Evolutionary conservation across 2,329 filamentous ascomycete species (phyloP).

Genomic region (Cercospora sesami): DNA sequence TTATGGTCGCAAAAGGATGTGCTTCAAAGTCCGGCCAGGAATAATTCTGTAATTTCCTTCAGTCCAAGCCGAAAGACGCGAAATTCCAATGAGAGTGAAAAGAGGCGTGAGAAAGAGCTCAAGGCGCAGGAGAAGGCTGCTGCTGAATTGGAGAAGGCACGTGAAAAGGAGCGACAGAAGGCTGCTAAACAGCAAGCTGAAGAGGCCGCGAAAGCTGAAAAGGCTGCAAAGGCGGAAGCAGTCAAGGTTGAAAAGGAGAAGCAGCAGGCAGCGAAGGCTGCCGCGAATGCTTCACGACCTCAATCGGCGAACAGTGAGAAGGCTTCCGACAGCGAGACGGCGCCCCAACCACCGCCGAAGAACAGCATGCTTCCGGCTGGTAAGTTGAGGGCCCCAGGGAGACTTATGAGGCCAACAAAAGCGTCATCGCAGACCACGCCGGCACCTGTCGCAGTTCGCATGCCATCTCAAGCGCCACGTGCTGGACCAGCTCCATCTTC

Average conservation of each 20-base stretch:
- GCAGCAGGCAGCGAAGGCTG: constrained; percentile 26
- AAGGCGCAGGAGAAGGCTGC: constrained; percentile 64
- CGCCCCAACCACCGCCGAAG: constrained; percentile 62
- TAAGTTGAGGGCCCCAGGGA: constrained; percentile 39
- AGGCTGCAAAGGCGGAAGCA: constrained; percentile 41
- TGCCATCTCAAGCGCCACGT: constrained; percentile 52
- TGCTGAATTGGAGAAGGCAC: constrained; percentile 66
- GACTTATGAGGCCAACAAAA: constrained; percentile 44
- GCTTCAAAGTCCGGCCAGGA: constrained; percentile 28
- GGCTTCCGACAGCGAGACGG: constrained; percentile 53
- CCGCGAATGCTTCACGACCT: constrained; percentile 26
- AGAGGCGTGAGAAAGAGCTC: constrained; percentile 61
- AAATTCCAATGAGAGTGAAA: constrained; percentile 62
- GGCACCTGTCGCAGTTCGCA: constrained; percentile 69
- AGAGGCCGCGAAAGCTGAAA: constrained; percentile 39
- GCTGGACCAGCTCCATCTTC: constrained; percentile 32
- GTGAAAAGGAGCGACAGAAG: constrained; percentile 70
- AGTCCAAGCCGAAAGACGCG: constrained; percentile 52
- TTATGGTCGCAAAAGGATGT: constrained; percentile 35
- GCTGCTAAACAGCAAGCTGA: constrained; percentile 59
- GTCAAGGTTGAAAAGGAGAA: constrained; percentile 41
- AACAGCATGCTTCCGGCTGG: constrained; percentile 43
- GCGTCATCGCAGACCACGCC: constrained; percentile 64
- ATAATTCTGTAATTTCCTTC: constrained; percentile 32
- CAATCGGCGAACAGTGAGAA: constrained; percentile 41